Evolutionary conservation across 2,329 filamentous ascomycete genomes (phyloP), one percentile per base, ranked within the genome.

Genomic region (Blumeria hordei): DNA sequence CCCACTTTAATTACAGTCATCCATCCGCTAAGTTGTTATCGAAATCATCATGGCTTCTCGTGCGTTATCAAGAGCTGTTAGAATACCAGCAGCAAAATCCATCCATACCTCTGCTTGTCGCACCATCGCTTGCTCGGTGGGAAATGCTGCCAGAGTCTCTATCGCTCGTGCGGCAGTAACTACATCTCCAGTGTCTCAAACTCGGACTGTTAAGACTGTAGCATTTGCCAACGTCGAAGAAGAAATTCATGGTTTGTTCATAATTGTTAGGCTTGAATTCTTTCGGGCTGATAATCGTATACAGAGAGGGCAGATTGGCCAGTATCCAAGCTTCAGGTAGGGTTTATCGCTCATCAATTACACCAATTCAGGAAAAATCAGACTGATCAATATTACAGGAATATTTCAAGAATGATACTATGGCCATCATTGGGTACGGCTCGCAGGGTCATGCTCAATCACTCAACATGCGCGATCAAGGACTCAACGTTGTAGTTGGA

Each of bases 381-480:
- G 21, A 59, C 63, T 54, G 63, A 28, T 33, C 61, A 55, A 55
- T 57, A 54, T 58, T 41, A 50, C 63, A 94, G 85, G 87, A 96
- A 62, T 98, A 90, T 83, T 98, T 98, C 85, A 96, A 96, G 81
- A 80, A 98, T 74, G 92, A 98, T 73, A 96, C 90, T 64, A 86
- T 98, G 65, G 92, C 92, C 68, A 84, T 98, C 68, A 98, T 98
- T 72, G 92, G 92, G 70, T 98, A 98, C 74, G 92, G 82, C 51
- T 95, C 88, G 61, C 88, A 95, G 76, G 92, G 92, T 66, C 92
- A 98, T 78, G 92, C 92, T 64, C 92, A 98, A 76, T 93, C 92
- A 70, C 86, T 98, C 61, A 98, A 98, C 81, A 85, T 98, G 70
- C 90, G 92, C 73, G 92, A 98, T 80, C 95, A 98, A 75, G 92